These are phyloP conservation scores for Knoxdaviesia capensis DNA, from an alignment of 2,329 filamentous ascomycete genomes.

Conservation along the genomic window DNA sequence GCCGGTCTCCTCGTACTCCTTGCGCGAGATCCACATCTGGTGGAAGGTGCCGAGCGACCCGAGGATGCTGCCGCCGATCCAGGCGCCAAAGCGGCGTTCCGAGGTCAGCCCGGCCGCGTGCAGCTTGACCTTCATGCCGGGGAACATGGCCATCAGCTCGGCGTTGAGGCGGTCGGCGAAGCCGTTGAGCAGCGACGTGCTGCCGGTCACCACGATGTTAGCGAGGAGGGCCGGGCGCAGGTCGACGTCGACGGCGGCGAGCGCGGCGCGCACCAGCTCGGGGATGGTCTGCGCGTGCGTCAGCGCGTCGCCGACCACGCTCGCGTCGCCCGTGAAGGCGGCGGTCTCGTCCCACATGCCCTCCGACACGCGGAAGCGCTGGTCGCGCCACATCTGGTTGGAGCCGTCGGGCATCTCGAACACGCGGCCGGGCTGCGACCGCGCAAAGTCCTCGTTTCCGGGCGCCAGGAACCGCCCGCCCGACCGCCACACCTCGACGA, in stretches of 20 bases:
- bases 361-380: constrained; percentile 72
- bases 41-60: constrained; percentile 94
- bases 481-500: constrained; percentile 82
- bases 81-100: constrained; percentile 80
- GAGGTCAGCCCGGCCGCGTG: constrained; percentile 70
- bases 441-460: constrained; percentile 60
- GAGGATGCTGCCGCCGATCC: constrained; percentile 92
- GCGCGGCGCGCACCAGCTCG: constrained; percentile 56
- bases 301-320: constrained; percentile 16
- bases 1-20: constrained; percentile 96
- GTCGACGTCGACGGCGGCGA: constrained; percentile 74
- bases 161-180: constrained; percentile 79
- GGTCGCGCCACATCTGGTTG: constrained; percentile 84
- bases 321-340: constrained; percentile 31
- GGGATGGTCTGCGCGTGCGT: constrained; percentile 65
- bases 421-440: constrained; percentile 55
- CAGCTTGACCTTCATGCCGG: constrained; percentile 70
- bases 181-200: constrained; percentile 69
- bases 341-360: constrained; percentile 78
- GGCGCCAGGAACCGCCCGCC: constrained; percentile 43
- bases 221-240: constrained; percentile 62
- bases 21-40: constrained; percentile 97
- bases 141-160: constrained; percentile 66
- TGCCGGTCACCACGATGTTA: constrained; percentile 87
- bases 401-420: constrained; percentile 96